Base-by-base conservation (phyloP, 2,329 filamentous ascomycete species). In the Massarina eburnea region DNA sequence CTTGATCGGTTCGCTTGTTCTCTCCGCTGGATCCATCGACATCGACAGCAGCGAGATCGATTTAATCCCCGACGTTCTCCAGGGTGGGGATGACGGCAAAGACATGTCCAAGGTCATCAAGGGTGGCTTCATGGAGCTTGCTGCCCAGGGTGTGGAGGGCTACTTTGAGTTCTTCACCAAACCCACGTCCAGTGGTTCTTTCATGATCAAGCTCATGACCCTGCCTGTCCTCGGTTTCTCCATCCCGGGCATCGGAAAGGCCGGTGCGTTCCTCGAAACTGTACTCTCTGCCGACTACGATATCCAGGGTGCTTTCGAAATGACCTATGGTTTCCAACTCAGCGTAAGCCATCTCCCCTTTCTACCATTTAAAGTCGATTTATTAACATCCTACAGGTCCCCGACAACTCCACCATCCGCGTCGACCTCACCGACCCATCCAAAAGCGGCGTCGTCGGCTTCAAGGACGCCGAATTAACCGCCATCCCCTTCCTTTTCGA, bases 271-370 rank as follows among this genome's bases (percentile, higher is more conserved):
- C 18, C 68, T 71, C 43, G 58, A 61, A 18, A 61, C 66, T 3
- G 49, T 45, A 8, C 54, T 72, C 21, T 47, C 44, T 7, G 55
- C 59, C 4, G 57, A 61, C 10, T 68, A 65, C 21, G 39, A 66
- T 0, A 48, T 71, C 3, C 48, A 45, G 10, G 58, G 58, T 12
- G 54, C 53, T 3, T 49, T 72, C 21, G 62, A 67, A n/a, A 48
- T 71, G 19, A 62, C 48, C 26, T 70, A 69, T 34, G 69, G 69
- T 8, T 65, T 71, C 29, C 64, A 71, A 32, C 45, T 71, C n/a
- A 47, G 46, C n/a, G 67, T 68, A 54, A 34, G 61, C 61, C 20
- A 30, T 3, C 17, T 14, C 6, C 8, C 2, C 15, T 15, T 26
- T 15, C 10, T 4, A 12, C 19, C 15, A 22, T 24, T 24, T n/a